phyloP scores from a whole-genome alignment of 345 rosid species.

The Aurinia saxatilis region DNA sequence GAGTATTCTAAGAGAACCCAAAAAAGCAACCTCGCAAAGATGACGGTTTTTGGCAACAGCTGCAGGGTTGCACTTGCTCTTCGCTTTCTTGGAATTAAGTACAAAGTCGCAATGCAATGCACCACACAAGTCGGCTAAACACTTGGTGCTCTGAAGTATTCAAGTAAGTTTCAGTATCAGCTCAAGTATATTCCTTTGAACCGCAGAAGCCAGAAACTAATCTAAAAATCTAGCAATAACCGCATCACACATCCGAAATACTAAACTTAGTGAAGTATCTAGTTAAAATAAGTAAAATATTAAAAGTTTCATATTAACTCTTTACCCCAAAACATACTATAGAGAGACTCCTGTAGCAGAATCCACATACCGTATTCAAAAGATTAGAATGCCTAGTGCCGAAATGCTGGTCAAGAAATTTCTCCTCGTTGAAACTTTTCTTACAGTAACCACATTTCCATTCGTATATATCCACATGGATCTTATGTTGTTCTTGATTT shows the following conservation, averaged over 20 bases:
- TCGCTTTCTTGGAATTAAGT: slow-evolving; percentile 48
- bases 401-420: slow-evolving; percentile 78
- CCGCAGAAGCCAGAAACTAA: neutral
- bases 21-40: slow-evolving; percentile 73
- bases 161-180: neutral
- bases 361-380: slow-evolving; percentile 63
- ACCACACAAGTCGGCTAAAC: slow-evolving; percentile 94
- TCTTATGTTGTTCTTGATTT: slow-evolving; percentile 88
- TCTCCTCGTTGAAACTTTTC: slow-evolving; percentile 83
- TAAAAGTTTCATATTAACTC: too few species aligned
- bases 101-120: slow-evolving; percentile 88
- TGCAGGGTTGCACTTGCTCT: slow-evolving; percentile 82
- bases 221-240: neutral
- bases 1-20: neutral
- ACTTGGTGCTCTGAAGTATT: slow-evolving; percentile 58
- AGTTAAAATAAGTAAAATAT: neutral
- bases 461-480: slow-evolving; percentile 61
- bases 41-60: slow-evolving; percentile 76
- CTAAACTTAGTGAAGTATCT: neutral
- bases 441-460: slow-evolving; percentile 96
- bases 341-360: slow-evolving; percentile 15
- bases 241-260: neutral
- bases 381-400: slow-evolving; percentile 68
- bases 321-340: neutral
- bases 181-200: neutral